These are phyloP conservation scores for Volvox africanus DNA, from an alignment of 139 green algal genomes.

Conservation along the genomic window DNA sequence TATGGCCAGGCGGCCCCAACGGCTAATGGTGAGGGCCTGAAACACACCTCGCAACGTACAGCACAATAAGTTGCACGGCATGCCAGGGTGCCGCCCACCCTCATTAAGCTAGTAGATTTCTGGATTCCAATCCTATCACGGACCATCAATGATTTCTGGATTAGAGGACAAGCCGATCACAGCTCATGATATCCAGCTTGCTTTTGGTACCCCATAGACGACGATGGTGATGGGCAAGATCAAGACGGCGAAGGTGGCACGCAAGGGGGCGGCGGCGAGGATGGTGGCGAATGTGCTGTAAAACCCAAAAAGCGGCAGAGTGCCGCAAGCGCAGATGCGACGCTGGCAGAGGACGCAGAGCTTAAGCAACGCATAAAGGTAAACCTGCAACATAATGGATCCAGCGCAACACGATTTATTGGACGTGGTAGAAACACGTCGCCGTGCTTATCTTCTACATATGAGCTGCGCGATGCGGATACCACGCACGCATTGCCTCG, in stretches of 20 bases:
- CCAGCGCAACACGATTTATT: no score
- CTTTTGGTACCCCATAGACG: neutral
- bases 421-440: neutral
- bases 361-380: conserved; percentile 13
- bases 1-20: no score
- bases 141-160: no score
- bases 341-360: neutral
- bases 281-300: neutral
- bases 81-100: no score
- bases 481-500: no score
- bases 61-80: no score
- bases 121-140: no score
- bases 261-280: neutral
- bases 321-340: neutral
- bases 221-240: neutral
- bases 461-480: neutral
- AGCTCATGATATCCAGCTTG: no score
- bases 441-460: neutral
- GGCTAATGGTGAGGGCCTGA: no score
- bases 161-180: no score
- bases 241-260: neutral
- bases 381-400: neutral
- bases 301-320: conserved; percentile 11
- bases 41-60: no score
- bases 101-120: no score